Base-by-base conservation (phyloP, 2,329 filamentous ascomycete genomes). In the Diplodia seriata region DNA sequence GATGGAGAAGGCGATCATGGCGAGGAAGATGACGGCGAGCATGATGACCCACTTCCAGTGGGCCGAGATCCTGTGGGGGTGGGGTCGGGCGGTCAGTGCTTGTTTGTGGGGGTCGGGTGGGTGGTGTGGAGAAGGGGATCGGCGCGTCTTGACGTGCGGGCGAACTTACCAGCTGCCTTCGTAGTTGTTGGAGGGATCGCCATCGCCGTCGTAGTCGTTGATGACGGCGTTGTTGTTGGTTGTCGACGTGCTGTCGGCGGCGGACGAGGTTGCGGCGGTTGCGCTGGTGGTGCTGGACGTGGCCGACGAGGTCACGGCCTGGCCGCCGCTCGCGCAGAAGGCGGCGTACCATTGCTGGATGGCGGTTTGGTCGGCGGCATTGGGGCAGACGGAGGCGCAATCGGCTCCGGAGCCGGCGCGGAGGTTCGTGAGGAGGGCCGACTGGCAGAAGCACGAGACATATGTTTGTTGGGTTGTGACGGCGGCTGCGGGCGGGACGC, bases 31-130 rank as follows among this genome's bases (percentile, higher is more conserved):
- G 70, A 94, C 82, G 71, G 93, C 89, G 65, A 95, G 84, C 85
- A 95, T 92, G 70, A 94, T 84, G 55, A 96, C 87, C 92, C 92
- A 97, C 81, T 89, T 85, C 82, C 87, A 92, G 78, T 94, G 91
- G 33, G 82, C 84, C 8, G 85, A 84, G 61, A 91, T 80, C 90
- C 91, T 92, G 70, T 8, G 26, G 4, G 15, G 33, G 47, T 11
- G 38, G 29, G 43, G 31, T 26, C 26, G 26, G 43, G 40, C 3
- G 47, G 20, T 55, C 12, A 43, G 11, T 59, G 55, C n/a, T 53
- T 33, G 65, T 15, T 15, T 47, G 47, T 9, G 18, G 36, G 29
- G 53, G 11, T 20, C n/a, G n/a, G n/a, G 38, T 23, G 14, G 50
- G 18, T 9, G 43, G 18, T n/a, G 26, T 26, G 26, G 26, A 26